phyloP scores from a whole-genome alignment of 1,284 basidiomycete genomes.

The Pseudozyma pruni region DNA sequence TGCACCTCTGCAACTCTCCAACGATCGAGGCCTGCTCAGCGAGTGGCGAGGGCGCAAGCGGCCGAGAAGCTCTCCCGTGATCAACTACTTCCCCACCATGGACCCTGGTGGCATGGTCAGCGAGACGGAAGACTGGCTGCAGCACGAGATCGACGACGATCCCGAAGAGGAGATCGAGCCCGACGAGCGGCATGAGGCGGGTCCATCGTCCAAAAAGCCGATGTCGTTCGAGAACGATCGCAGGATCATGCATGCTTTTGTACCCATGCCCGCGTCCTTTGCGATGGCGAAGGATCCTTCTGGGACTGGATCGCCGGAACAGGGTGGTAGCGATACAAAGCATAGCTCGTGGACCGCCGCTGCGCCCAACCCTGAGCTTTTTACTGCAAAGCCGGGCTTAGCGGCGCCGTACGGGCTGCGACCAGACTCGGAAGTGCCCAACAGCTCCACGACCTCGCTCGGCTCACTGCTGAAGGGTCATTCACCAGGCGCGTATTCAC shows the following conservation, averaged over 20 bases:
- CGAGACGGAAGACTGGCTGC: constrained; percentile 21
- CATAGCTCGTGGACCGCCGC: constrained; percentile 32
- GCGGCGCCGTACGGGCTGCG: constrained; percentile 7
- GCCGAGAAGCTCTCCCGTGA: constrained; percentile 30
- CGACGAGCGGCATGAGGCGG: neutral
- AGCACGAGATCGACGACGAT: constrained; percentile 19
- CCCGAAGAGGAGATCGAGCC: constrained; percentile 4
- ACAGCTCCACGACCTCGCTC: constrained; percentile 24
- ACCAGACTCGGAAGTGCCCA: constrained; percentile 5
- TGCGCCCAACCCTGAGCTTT: constrained; percentile 18
- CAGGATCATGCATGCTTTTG: constrained; percentile 22
- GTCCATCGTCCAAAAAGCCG: constrained; percentile 6
- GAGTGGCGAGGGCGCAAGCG: constrained; percentile 31
- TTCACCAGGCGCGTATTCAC: constrained; percentile 17
- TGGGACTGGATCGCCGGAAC: constrained; percentile 13
- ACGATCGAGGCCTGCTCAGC: constrained; percentile 5
- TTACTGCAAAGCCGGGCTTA: constrained; percentile 8
- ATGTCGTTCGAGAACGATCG: constrained; percentile 13
- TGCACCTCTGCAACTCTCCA: neutral
- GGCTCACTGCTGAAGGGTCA: constrained; percentile 20
- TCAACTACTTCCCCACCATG: constrained; percentile 3
- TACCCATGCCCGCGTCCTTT: constrained; percentile 23
- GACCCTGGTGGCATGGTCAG: constrained; percentile 13
- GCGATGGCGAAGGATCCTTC: constrained; percentile 24
- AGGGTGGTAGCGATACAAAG: constrained; percentile 34